Evolutionary conservation across 2,329 filamentous ascomycete species (phyloP).

Genomic region (Hypoxylon sp.): DNA sequence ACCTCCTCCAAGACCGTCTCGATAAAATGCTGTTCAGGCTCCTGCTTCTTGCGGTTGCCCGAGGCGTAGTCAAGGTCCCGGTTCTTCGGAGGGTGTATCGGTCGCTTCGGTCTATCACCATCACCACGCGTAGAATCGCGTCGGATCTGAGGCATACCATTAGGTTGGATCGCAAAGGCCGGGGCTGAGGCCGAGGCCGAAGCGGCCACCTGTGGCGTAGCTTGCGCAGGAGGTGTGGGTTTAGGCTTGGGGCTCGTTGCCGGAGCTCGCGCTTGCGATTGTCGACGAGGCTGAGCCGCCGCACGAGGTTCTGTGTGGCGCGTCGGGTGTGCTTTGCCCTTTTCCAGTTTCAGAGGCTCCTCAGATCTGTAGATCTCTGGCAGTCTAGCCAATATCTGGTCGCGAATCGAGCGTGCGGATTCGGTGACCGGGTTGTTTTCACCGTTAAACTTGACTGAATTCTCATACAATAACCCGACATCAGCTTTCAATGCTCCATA

Average conservation of each 20-base stretch:
- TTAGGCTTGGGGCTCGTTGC: constrained; percentile 54
- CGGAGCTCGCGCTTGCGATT: constrained; percentile 50
- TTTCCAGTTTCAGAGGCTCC: constrained; percentile 72
- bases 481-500: constrained; percentile 81
- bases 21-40: constrained; percentile 90
- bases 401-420: constrained; percentile 66
- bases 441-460: constrained; percentile 87
- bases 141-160: constrained; percentile 84
- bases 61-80: constrained; percentile 90
- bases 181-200: constrained; percentile 61
- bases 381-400: constrained; percentile 62
- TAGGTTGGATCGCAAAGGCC: constrained; percentile 80
- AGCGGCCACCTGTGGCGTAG: constrained; percentile 51
- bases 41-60: constrained; percentile 84
- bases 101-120: constrained; percentile 86
- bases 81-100: constrained; percentile 89
- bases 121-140: constrained; percentile 84
- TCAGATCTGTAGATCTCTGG: constrained; percentile 56
- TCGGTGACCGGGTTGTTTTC: constrained; percentile 77
- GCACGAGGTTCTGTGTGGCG: constrained; percentile 60
- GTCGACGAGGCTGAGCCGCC: constrained; percentile 52
- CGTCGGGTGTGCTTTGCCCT: constrained; percentile 61
- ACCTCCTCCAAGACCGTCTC: constrained; percentile 84
- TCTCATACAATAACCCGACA: constrained; percentile 81
- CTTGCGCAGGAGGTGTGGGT: constrained; percentile 42